Conservation (phyloP, 1,139 yeast species). For the Saccharomyces hybrid region DNA sequence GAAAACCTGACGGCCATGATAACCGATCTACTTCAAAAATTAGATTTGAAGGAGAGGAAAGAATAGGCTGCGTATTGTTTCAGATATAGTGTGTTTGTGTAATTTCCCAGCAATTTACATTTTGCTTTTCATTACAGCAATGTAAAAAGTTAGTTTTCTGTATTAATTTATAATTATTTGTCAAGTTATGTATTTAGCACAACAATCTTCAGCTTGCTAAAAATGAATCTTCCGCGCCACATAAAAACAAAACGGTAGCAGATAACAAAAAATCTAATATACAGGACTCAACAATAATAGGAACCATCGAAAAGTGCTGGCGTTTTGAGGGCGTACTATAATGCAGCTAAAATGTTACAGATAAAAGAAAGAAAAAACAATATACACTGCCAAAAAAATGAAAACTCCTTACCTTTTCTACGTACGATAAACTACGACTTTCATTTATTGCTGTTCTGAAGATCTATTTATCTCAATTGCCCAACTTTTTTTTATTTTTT, state of each 20-base stretch:
- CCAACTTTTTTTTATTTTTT: neutral
- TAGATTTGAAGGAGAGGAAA: neutral
- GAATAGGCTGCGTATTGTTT: neutral
- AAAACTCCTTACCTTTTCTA: neutral
- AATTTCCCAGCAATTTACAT: neutral
- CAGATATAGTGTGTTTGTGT: neutral
- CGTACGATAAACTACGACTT: neutral
- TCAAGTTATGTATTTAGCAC: neutral
- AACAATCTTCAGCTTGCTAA: neutral
- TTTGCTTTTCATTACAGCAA: neutral
- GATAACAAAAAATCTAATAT: too few species aligned
- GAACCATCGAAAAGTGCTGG: too few species aligned
- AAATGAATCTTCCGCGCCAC: neutral
- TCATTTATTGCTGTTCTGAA: neutral
- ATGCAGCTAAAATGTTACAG: neutral
- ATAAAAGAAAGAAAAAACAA: neutral
- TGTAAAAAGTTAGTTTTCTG: neutral
- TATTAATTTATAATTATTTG: neutral
- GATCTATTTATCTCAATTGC: neutral
- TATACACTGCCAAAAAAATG: neutral
- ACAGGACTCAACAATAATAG: too few species aligned
- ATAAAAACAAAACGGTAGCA: neutral
- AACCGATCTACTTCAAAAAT: neutral
- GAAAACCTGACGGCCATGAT: neutral
- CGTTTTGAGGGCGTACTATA: too few species aligned